Evolutionary conservation across 2,329 filamentous ascomycete species (phyloP), one percentile per base, ranked within the genome.

Genomic region (Neoarthrinium moseri): DNA sequence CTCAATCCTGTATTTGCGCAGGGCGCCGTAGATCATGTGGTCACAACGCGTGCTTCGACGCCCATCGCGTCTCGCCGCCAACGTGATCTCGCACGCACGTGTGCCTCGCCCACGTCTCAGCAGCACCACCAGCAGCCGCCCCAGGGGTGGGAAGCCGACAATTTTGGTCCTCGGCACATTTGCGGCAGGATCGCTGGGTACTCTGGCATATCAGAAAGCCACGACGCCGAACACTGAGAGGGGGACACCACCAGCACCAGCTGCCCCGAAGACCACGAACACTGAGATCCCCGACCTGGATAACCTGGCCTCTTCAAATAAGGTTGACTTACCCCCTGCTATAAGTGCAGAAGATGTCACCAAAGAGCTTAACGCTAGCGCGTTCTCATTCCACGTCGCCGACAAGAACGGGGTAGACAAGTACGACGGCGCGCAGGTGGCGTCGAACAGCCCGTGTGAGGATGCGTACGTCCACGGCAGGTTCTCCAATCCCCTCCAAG

Each of bases 381-480:
- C 58, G n/a, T 47, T 32, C 7, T 46, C 50, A 6, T 60, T 56
- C 45, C 48, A 48, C 11, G 40, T 40, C 5, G 35, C 35, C 15
- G 46, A 48, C 10, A 49, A 44, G 20, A 46, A 50, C 8, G 54
- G 51, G 10, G 47, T 64, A 12, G 48, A 30, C 21, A 52, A 58
- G 32, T 67, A 66, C 40, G 57, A 65, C 32, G 64, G 60, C 20
- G 53, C 58, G 6, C 62, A 65, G 43, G 46, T 67, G 2, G 57
- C 57, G 24, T 64, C 61, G 15, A 65, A 65, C 50, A 56, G 50
- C 44, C 60, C 61, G 2, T 65, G 60, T 38, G 62, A 67, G 37
- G 65, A 67, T 36, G 52, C 56, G 8, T 61, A 59, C 47, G 43
- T 66, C 20, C 64, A 68, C 43, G 64, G 64, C 20, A 53, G 42